Evolutionary conservation across 345 rosid species (phyloP), one percentile per base, ranked within the genome.

Genomic region (Carallia pectinifolia): DNA sequence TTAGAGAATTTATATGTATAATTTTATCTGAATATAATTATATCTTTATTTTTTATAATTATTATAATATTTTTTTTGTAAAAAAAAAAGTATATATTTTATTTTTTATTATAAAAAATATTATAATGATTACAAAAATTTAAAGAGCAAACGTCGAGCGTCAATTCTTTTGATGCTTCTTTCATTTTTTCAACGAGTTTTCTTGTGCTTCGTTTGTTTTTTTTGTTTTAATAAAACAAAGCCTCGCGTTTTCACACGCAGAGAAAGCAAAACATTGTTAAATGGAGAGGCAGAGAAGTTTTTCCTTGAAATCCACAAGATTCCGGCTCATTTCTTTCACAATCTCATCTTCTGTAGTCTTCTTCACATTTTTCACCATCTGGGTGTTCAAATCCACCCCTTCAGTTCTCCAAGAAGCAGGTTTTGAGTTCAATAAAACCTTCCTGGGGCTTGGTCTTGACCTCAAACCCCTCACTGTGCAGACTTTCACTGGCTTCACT

Each of bases 271-370:
- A 4, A 33, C 52, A 15, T n/a, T 7, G 7, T 58, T 19, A 58
- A 62, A 94, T 94, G 98, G 97, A 91, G 78, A 87, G 90, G 77
- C 96, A 86, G 70, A 75, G 80, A 73, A 94, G 93, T 81, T 91
- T 91, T 85, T 79, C 84, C 48, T 71, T 87, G 47, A 93, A 85
- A 80, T 78, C 94, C 77, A 76, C 90, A 0, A 84, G 87, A 74
- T 71, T 82, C 69, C 81, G 88, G 62, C 80, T 79, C 27, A 80
- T 89, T 36, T 74, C 85, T 67, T 73, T 86, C 64, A 62, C 86
- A 5, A 39, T 91, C 68, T 88, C 88, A 19, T 81, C 84, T 76
- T 89, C 88, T 67, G 60, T 91, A 36, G 56, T 85, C 81, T 79
- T 88, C 78, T 68, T 94, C 62, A 36, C 75, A 59, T 69, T 85